These are phyloP conservation scores for Teratosphaeria nubilosa DNA, from an alignment of 2,329 filamentous ascomycete genomes.

Conservation along the genomic window DNA sequence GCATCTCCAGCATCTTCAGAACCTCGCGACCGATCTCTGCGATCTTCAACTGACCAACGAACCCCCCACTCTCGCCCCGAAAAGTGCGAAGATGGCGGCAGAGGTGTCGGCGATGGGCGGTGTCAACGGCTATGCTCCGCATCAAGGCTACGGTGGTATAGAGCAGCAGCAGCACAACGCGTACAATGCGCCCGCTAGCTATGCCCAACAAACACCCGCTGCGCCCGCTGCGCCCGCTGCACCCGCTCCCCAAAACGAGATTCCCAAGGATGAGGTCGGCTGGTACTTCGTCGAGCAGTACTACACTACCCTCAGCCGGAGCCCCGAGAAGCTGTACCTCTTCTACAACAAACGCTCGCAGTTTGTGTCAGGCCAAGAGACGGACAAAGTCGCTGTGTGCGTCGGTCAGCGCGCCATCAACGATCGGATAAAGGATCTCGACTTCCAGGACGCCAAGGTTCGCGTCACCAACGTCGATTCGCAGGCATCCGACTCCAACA, in stretches of 20 bases:
- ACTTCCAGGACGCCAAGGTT: conserved; percentile 97
- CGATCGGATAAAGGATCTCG: conserved; percentile 83
- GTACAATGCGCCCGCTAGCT: conserved; percentile 21
- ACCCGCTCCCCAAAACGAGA: conserved; percentile 27
- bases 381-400: conserved; percentile 75
- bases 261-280: conserved; percentile 84
- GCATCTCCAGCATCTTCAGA: neutral
- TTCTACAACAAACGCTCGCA: conserved; percentile 97
- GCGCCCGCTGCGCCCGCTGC: conserved; percentile 13
- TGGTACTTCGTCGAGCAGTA: conserved; percentile 99
- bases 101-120: conserved; percentile 28
- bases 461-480: conserved; percentile 96
- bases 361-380: conserved; percentile 85
- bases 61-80: neutral
- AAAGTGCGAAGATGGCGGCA: conserved; percentile 26
- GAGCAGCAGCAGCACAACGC: conserved; percentile 22
- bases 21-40: neutral
- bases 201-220: conserved; percentile 15
- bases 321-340: conserved; percentile 84
- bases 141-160: conserved; percentile 28
- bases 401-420: conserved; percentile 84
- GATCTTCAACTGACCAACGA: neutral
- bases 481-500: conserved; percentile 83
- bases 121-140: conserved; percentile 39
- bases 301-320: conserved; percentile 94